Percentiles rank a stretch among this genome's conserved stretches.
phyloP scores from a whole-genome alignment of 768 basidiomycete genomes.

The Pleurotus ostreatus region DNA sequence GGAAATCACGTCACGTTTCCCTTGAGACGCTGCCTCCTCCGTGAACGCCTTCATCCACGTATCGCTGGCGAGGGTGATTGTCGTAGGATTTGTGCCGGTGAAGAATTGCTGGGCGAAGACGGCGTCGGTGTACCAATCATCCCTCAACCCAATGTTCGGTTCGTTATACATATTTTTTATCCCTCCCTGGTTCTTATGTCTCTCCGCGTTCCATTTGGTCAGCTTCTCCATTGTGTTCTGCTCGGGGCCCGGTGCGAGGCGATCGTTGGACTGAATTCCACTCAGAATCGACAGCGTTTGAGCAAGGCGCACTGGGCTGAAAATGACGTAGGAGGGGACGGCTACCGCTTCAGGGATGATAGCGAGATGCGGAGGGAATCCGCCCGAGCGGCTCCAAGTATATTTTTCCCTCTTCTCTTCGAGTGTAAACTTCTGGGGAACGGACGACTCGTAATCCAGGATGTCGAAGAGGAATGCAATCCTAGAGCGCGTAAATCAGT shows the following conservation, averaged over 20 bases:
- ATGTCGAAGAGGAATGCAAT: constrained; percentile 4
- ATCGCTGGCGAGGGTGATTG: constrained; percentile 17
- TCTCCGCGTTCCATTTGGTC: constrained; percentile 11
- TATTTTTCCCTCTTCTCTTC: constrained; percentile 8
- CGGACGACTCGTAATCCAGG: constrained; percentile 8
- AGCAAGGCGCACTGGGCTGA: constrained; percentile 12
- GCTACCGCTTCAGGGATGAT: constrained; percentile 11
- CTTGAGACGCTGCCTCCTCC: constrained; percentile 11
- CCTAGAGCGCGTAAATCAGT: neutral
- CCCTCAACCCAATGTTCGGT: constrained; percentile 22
- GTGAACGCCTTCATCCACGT: constrained; percentile 17
- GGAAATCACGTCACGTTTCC: neutral
- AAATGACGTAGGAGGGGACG: constrained; percentile 11
- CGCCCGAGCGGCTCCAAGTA: constrained; percentile 13
- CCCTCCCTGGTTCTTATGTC: neutral
- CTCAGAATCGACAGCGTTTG: constrained; percentile 11
- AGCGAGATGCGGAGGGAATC: constrained; percentile 18
- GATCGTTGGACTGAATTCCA: neutral
- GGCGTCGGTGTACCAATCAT: constrained; percentile 27
- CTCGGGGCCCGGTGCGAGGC: neutral
- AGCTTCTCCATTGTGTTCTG: constrained; percentile 15
- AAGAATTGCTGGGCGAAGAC: constrained; percentile 26
- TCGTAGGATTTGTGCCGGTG: constrained; percentile 23
- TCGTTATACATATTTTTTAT: constrained; percentile 16
- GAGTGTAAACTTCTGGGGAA: constrained; percentile 5